Percentiles rank a stretch among this genome's conserved stretches.
These are phyloP conservation scores for Plasmodium adleri DNA, from an alignment of 169 alveolate genomes.

Conservation along the genomic window DNA sequence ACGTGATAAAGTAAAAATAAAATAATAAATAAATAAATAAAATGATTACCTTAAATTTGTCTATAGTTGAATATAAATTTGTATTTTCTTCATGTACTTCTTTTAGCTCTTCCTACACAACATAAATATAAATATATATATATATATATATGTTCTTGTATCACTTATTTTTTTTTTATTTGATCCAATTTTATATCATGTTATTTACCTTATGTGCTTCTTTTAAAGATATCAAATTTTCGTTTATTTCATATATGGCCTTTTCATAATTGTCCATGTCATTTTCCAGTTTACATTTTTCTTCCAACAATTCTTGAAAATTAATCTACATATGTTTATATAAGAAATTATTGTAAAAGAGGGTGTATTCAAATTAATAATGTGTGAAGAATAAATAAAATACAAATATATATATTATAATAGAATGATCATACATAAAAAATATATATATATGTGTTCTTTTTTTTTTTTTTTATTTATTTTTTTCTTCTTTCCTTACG, in stretches of 20 bases:
- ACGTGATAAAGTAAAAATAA: neutral
- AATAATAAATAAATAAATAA: neutral
- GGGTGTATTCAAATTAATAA: neutral
- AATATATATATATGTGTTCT: neutral
- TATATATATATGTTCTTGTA: neutral
- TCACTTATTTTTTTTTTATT: neutral
- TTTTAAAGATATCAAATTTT: constrained; percentile 35
- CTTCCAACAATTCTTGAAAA: constrained; percentile 46
- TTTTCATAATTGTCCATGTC: constrained; percentile 33
- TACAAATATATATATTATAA: too few species aligned
- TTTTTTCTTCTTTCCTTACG: too few species aligned
- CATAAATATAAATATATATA: neutral
- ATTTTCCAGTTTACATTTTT: constrained; percentile 29
- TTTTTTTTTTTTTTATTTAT: too few species aligned
- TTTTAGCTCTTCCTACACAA: constrained; percentile 46
- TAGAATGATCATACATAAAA: neutral
- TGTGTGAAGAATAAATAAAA: neutral
- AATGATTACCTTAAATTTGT: constrained; percentile 16
- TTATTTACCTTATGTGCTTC: constrained; percentile 46
- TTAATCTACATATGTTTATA: constrained; percentile 11
- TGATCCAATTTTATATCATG: neutral
- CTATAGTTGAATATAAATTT: constrained; percentile 28
- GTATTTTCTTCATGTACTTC: constrained; percentile 63
- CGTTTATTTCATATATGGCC: constrained; percentile 62
- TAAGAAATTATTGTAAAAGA: neutral